Percentiles rank a stretch among this genome's conserved stretches.
These are phyloP conservation scores for Letharia columbiana DNA, from an alignment of 495 filamentous ascomycete genomes.

Conservation along the genomic window DNA sequence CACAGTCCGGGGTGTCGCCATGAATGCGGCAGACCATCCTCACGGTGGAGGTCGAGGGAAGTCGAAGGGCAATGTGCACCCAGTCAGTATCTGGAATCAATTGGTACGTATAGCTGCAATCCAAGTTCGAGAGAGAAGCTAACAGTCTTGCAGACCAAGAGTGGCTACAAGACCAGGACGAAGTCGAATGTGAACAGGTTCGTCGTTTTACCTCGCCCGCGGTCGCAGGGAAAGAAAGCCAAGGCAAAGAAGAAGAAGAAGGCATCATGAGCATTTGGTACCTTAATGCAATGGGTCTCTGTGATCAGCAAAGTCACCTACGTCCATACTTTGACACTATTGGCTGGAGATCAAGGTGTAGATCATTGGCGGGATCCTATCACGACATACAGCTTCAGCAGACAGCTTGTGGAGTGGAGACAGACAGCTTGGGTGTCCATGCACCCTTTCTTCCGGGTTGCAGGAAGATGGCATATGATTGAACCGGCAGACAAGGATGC, in stretches of 20 bases:
- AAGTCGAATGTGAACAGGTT: slow-evolving; percentile 71
- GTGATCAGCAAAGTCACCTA: background rate
- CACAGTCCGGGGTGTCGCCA: slow-evolving; percentile 91
- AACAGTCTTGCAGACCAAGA: slow-evolving; percentile 62
- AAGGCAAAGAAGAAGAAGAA: slow-evolving; percentile 20
- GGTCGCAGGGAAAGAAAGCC: slow-evolving; percentile 65
- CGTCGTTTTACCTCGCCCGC: slow-evolving; percentile 62
- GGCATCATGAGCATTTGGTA: background rate
- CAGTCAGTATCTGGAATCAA: slow-evolving; percentile 91
- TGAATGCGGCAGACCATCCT: slow-evolving; percentile 95
- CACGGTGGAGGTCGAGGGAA: slow-evolving; percentile 98
- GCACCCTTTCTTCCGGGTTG: background rate
- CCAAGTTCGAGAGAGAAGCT: slow-evolving; percentile 22
- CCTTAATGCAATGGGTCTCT: background rate
- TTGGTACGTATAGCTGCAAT: slow-evolving; percentile 55
- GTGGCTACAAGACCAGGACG: slow-evolving; percentile 88
- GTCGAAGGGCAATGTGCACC: slow-evolving; percentile 92
- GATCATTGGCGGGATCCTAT: background rate
- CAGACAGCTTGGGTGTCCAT: background rate
- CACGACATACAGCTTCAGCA: background rate
- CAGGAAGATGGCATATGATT: background rate
- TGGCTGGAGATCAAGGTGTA: background rate
- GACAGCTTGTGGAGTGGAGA: background rate
- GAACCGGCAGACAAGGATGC: background rate
- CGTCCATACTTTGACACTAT: background rate